Evolutionary conservation across 805 yeast genomes (phyloP), one percentile per base, ranked within the genome.

Genomic region (Candida insectalens): DNA sequence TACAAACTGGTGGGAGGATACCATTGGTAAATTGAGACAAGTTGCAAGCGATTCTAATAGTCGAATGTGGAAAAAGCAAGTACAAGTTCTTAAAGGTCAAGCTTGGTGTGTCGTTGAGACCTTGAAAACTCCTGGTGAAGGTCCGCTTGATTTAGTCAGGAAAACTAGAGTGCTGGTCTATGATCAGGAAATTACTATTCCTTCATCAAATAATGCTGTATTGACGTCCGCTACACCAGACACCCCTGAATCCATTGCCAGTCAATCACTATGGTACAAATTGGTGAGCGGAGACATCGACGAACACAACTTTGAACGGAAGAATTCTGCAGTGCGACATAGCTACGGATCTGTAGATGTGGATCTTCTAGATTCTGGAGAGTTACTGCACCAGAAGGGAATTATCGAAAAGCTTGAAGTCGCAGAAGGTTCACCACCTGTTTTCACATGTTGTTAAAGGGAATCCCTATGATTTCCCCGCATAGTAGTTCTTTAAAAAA

Each of bases 51-150:
- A 80, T 46, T 50, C 64, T 0, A 83, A 77, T 36, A 80, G 77
- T 50, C 74, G 69, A 40, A 72, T 70, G 36, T 81, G 82, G 75
- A 60, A 54, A 20, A 69, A 70, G 38, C 88, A 81, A 44, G 62
- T 79, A 61, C 77, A 82, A 1, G 79, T 81, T 3, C 46, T 80
- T 47, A 80, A 80, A 47, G 89, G 88, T 0, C 88, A 81, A 48
- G 83, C 88, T 0, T 79, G 77, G 57, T 79, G 78, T 42, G 78
- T 80, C 3, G 80, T 78, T 3, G 84, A 81, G 44, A 65, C 79
- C 2, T 51, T 80, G 34, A 74, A 74, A 45, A 56, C 59, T 21
- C 60, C 65, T 1, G 63, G 67, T 16, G 78, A 75, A 25, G 83
- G 85, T 0, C 87, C 87, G 0, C 53, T 79, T 35, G 85, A 79